Evolutionary conservation across 2,329 filamentous ascomycete species (phyloP).

Genomic region (Trichoderma koningiopsis): DNA sequence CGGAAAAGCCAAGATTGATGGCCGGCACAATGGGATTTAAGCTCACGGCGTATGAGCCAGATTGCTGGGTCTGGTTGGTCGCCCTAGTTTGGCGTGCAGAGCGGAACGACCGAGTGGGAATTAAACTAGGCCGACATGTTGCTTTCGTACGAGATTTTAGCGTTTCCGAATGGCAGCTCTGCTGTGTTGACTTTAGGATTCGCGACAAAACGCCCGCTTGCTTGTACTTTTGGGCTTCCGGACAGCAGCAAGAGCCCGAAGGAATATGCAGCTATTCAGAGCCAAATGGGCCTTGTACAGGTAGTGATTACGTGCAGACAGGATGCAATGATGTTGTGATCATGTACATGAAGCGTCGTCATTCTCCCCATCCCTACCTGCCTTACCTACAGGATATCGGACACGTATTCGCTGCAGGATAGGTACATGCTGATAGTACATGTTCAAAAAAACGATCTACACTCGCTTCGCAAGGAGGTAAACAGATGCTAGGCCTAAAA

Average conservation of each 20-base stretch:
- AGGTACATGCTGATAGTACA: too few species aligned
- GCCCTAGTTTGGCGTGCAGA: neutral
- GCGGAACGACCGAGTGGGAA: constrained; percentile 16
- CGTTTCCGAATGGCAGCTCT: neutral
- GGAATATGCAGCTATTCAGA: constrained; percentile 15
- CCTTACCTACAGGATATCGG: neutral
- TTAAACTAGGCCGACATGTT: neutral
- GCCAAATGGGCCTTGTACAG: neutral
- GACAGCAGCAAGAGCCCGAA: neutral
- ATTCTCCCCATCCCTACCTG: neutral
- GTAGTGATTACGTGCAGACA: neutral
- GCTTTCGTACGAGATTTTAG: neutral
- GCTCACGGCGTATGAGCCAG: constrained; percentile 19
- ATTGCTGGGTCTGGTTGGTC: constrained; percentile 18
- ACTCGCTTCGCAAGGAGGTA: neutral
- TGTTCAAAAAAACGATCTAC: neutral
- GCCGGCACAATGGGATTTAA: constrained; percentile 15
- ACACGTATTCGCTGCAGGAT: neutral
- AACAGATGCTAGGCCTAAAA: neutral
- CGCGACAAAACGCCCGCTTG: neutral
- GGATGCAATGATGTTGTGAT: neutral
- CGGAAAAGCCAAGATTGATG: neutral
- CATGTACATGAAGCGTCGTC: neutral
- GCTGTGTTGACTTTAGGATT: neutral
- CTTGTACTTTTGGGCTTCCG: neutral